Evolutionary conservation across 768 basidiomycete genomes (phyloP).

Genomic region (Ramaria sp.): DNA sequence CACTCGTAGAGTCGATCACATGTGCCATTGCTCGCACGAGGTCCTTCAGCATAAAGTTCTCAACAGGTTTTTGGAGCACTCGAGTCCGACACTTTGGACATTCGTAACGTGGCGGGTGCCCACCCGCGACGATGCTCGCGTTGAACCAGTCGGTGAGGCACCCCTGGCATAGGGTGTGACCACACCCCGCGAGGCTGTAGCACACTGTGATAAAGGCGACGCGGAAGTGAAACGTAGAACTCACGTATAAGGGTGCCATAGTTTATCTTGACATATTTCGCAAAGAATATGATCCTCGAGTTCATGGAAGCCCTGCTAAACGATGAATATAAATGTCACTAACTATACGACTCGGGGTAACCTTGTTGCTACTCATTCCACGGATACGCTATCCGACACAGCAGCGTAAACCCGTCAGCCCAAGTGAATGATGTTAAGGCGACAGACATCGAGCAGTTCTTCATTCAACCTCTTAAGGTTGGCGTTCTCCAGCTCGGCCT

Average conservation of each 20-base stretch:
- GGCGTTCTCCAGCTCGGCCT: neutral
- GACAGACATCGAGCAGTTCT: neutral
- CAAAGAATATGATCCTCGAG: conserved; percentile 49
- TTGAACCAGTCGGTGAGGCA: conserved; percentile 50
- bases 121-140: conserved; percentile 32
- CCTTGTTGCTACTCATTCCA: neutral
- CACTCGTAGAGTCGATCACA: conserved; percentile 14
- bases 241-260: conserved; percentile 62
- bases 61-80: conserved; percentile 40
- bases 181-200: conserved; percentile 49
- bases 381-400: neutral
- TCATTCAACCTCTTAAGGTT: neutral
- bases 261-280: conserved; percentile 50
- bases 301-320: neutral
- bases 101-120: conserved; percentile 41
- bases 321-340: neutral
- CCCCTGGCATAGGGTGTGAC: conserved; percentile 56
- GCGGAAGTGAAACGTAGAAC: conserved; percentile 16
- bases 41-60: conserved; percentile 51
- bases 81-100: conserved; percentile 57
- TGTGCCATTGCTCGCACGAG: conserved; percentile 41
- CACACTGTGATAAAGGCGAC: neutral
- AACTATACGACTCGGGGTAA: neutral
- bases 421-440: neutral
- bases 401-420: neutral